phyloP scores from a whole-genome alignment of 2,329 filamentous ascomycete genomes.

The Clarireedia homoeocarpa region DNA sequence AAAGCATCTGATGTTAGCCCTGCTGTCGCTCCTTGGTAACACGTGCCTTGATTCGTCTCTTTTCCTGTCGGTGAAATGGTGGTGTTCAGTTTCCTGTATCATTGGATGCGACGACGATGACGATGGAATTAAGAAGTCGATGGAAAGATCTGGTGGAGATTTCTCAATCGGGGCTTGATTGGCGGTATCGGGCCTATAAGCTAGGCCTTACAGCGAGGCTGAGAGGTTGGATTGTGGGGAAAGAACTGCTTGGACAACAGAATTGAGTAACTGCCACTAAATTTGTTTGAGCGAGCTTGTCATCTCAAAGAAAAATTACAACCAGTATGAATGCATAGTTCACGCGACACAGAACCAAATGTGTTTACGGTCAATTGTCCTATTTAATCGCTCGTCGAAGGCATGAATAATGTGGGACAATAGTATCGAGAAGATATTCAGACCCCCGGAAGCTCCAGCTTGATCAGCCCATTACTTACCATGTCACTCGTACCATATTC shows the following conservation, averaged over 20 bases:
- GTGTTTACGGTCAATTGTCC: neutral
- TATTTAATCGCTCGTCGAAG: neutral
- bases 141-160: neutral
- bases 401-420: conserved; percentile 1
- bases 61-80: no score
- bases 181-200: neutral
- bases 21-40: no score
- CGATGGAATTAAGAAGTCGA: neutral
- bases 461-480: neutral
- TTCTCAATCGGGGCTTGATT: neutral
- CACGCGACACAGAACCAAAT: neutral
- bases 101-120: no score
- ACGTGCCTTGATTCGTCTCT: no score
- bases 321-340: neutral
- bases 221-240: neutral
- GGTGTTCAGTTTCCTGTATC: no score
- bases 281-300: neutral
- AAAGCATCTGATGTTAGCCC: no score
- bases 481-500: conserved; percentile 73
- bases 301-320: neutral
- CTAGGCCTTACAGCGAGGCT: conserved; percentile 1
- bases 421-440: neutral
- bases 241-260: neutral
- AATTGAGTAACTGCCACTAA: neutral
- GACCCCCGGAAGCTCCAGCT: neutral